These are phyloP conservation scores for Boletales sp. DNA, from an alignment of 768 basidiomycete genomes.

Conservation along the genomic window DNA sequence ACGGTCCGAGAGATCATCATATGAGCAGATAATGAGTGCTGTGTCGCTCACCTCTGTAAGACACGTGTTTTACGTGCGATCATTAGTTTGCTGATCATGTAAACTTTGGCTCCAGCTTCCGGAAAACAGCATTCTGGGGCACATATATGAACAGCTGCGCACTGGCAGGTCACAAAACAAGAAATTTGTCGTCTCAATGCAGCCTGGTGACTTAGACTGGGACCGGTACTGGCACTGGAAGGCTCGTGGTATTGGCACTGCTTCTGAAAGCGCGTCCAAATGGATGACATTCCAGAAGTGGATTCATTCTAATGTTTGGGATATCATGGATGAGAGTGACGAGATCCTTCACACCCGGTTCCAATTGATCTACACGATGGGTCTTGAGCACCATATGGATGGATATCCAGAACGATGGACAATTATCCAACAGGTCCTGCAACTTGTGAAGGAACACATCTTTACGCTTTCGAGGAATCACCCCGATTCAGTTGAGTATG, in stretches of 20 bases:
- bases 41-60: neutral
- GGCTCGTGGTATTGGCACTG: too few species aligned
- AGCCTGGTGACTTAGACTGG: too few species aligned
- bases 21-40: neutral
- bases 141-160: neutral
- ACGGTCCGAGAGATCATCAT: neutral
- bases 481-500: conserved; percentile 3
- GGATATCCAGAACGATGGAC: neutral
- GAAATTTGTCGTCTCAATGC: too few species aligned
- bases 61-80: neutral
- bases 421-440: neutral
- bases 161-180: too few species aligned
- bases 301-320: conserved; percentile 12
- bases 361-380: neutral
- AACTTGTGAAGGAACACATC: neutral
- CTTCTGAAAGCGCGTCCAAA: conserved; percentile 1
- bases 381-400: neutral
- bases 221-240: too few species aligned
- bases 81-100: neutral
- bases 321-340: conserved; percentile 20
- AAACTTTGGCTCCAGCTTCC: neutral
- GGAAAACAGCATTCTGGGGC: neutral
- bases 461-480: neutral
- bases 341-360: conserved; percentile 10
- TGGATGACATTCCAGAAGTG: conserved; percentile 9